These are phyloP conservation scores for Wickerhamomyces tratensis DNA, from an alignment of 805 yeast species.

Conservation along the genomic window DNA sequence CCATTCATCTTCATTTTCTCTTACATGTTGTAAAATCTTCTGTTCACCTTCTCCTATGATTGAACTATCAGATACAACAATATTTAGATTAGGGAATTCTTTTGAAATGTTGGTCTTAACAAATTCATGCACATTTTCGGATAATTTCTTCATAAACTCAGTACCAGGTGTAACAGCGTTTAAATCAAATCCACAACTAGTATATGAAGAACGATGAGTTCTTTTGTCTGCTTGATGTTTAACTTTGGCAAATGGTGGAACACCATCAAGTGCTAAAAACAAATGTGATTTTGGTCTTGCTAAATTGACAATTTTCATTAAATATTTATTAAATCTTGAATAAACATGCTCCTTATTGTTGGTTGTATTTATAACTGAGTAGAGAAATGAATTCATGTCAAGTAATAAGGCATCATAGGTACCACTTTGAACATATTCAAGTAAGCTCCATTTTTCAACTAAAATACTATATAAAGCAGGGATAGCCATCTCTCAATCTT, in stretches of 20 bases:
- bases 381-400: slow-evolving; percentile 92
- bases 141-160: slow-evolving; percentile 77
- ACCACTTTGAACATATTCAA: no score
- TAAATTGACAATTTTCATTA: slow-evolving; percentile 72
- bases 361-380: slow-evolving; percentile 54
- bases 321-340: slow-evolving; percentile 78
- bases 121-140: slow-evolving; percentile 62
- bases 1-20: slow-evolving; percentile 58
- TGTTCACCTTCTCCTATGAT: slow-evolving; percentile 98
- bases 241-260: slow-evolving; percentile 95
- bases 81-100: slow-evolving; percentile 68
- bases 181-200: slow-evolving; percentile 40
- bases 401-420: slow-evolving; percentile 33
- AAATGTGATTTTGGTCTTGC: slow-evolving; percentile 69
- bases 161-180: slow-evolving; percentile 94
- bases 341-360: slow-evolving; percentile 46
- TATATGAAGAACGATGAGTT: slow-evolving; percentile 28
- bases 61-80: slow-evolving; percentile 77
- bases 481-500: no score
- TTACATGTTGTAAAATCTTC: slow-evolving; percentile 81
- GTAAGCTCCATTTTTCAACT: no score
- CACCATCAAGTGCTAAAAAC: slow-evolving; percentile 95
- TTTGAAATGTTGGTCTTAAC: slow-evolving; percentile 68
- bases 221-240: slow-evolving; percentile 87
- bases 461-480: no score